Base-by-base conservation (phyloP, 169 alveolate species). In the Theileria equi region DNA sequence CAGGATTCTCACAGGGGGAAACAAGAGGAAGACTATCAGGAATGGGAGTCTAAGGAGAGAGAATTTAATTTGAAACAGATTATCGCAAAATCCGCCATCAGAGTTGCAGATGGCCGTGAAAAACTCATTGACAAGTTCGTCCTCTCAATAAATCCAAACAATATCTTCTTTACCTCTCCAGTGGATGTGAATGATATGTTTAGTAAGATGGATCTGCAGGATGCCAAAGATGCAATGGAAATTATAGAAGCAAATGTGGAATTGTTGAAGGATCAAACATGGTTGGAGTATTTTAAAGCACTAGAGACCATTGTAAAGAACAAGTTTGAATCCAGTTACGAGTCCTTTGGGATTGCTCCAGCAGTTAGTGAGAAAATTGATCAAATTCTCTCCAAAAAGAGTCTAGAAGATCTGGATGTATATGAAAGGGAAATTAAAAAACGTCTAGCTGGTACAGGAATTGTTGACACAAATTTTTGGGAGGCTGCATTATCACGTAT, bases 391-490 rank as follows among this genome's bases (percentile, higher is more conserved):
- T 45, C 58, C 13, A 76, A 54, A 16, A 73, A 68, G 40, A 73
- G 58, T 19, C 41, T 62, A 28, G 40, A 50, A 16, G 84, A 89
- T 40, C 52, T 59, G 43, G 73, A 60, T 34, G 93, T 79, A 36
- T 79, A 85, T 41, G 91, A 92, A 40, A 52, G 41, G 6, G 91
- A 87, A 49, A 92, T 92, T 0, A 66, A 84, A 55, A 45, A 77
- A 28, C 81, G 65, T 50, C 38, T 92, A 6, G 48, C 70, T 48
- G 38, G 62, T 17, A 80, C 43, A 44, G 87, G 59, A 6, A 52
- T 66, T 19, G 59, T 76, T 0, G 94, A 92, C 53, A 57, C 84
- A 19, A 69, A 65, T 8, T 92, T 88, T 61, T 92, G 96, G 96
- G 86, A 80, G 29, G 59, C 65, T 4, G 62, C 90, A 8, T 79